Conservation (phyloP, 306 rosid species). For the Lupinus albus region DNA sequence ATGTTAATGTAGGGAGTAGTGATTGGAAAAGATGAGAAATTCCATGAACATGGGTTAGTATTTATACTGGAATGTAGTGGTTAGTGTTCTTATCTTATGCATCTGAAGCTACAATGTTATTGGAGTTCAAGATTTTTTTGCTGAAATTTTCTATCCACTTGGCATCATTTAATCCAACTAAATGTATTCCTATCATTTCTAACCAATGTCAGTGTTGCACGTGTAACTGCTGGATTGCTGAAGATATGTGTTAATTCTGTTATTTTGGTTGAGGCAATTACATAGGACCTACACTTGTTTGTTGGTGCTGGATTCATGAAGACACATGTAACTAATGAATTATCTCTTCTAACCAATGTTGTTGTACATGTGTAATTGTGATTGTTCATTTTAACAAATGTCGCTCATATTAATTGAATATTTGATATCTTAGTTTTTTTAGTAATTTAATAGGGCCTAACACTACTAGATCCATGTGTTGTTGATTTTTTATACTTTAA, state of each 20-base stretch:
- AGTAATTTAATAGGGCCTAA: too few relatives aligned
- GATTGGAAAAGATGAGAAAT: not conserved
- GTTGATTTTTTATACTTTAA: too few relatives aligned
- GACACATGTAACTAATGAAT: too few relatives aligned
- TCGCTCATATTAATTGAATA: too few relatives aligned
- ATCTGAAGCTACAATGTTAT: constrained; percentile 35
- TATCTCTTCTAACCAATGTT: too few relatives aligned
- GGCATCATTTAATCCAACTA: constrained; percentile 41
- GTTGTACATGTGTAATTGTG: too few relatives aligned
- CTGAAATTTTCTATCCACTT: constrained; percentile 1
- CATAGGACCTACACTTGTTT: too few relatives aligned
- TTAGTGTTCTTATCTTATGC: constrained; percentile 38
- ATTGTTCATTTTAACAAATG: too few relatives aligned
- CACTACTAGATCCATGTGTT: too few relatives aligned
- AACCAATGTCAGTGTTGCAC: constrained; percentile 37
- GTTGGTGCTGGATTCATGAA: too few relatives aligned
- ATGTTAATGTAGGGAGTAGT: not conserved
- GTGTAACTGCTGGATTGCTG: constrained; percentile 14
- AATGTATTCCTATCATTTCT: not conserved
- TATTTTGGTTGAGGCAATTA: too few relatives aligned
- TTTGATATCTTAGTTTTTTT: too few relatives aligned
- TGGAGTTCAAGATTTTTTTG: constrained; percentile 37
- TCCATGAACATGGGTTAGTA: not conserved
- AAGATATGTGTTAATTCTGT: constrained; percentile 3
- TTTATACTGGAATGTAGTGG: constrained; percentile 29